Evolutionary conservation across 257 asterid genomes (phyloP), one percentile per base, ranked within the genome.

Genomic region (Solanum pennellii): DNA sequence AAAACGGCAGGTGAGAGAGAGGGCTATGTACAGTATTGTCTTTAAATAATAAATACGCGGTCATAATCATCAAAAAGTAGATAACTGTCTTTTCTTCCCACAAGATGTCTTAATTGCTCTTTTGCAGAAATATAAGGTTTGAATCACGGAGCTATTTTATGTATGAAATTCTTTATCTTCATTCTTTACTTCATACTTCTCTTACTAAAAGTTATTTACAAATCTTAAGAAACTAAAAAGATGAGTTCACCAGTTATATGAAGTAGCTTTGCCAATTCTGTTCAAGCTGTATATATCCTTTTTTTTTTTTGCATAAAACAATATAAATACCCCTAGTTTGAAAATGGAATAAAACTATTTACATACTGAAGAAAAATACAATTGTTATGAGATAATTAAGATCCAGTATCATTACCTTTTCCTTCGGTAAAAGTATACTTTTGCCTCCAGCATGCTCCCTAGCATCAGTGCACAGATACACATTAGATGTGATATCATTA

Each of bases 381-480:
- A 80, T 49, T 80, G 85, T 25, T 18, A 47, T 80, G 27, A 49
- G 59, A 84, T 41, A 91, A 60, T 72, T 62, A 42, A 52, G 76
- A 87, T 90, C 90, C 89, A 74, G 83, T 29, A 6, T 31, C 29
- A 88, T 69, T 90, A 94, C 96, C 97, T 93, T 90, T 75, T 93
- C 90, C 86, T 94, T 90, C 87, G 62, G 76, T 89, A 91, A 87
- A 87, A 91, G 89, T 87, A 88, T 89, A 88, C 85, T 89, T 92
- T 89, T 91, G 88, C 90, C 94, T 91, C 94, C 94, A 85, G 87
- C 89, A 88, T 89, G 89, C 89, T 89, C 92, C 89, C 94, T 93
- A 92, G 97, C 94, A 93, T 92, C 94, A 86, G 88, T 86, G 91
- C 90, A 89, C 87, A 83, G 91, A 21, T 92, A 84, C 87, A 88